phyloP scores from a whole-genome alignment of 78 protist genomes.

The Cavenderia fasciculata region DNA sequence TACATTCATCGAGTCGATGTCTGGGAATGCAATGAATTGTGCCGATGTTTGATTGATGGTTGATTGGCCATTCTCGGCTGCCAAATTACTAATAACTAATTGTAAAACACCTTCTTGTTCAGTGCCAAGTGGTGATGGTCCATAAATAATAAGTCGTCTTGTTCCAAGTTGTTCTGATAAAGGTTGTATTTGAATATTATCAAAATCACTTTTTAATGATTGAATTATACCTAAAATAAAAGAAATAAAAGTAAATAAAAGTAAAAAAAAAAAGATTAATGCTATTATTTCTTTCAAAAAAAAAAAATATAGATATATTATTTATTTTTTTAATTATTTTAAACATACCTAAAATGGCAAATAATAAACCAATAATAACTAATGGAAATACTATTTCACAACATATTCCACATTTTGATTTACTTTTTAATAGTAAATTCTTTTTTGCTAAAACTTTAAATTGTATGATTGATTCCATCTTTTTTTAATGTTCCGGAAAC shows the following conservation, averaged over 20 bases:
- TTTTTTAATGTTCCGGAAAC: background rate
- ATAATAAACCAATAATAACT: background rate
- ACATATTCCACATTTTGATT: background rate
- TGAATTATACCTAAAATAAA: too few relatives aligned
- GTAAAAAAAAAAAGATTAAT: too few relatives aligned
- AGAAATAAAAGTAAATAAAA: too few relatives aligned
- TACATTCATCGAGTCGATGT: background rate
- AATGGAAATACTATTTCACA: background rate
- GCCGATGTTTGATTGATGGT: background rate
- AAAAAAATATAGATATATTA: too few relatives aligned
- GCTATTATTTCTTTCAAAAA: too few relatives aligned
- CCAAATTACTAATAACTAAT: too few relatives aligned
- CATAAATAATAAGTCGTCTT: too few relatives aligned
- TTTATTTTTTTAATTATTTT: background rate
- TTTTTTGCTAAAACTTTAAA: slow-evolving; percentile 6
- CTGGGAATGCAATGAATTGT: slow-evolving; percentile 5
- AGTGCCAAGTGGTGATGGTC: slow-evolving; percentile 16
- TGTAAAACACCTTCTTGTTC: slow-evolving; percentile 16
- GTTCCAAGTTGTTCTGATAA: too few relatives aligned
- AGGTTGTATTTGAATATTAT: too few relatives aligned
- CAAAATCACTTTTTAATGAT: too few relatives aligned
- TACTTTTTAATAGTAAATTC: slow-evolving; percentile 17
- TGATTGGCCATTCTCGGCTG: too few relatives aligned
- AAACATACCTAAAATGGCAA: slow-evolving; percentile 25
- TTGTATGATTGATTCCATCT: slow-evolving; percentile 11